Evolutionary conservation across 345 rosid species (phyloP), one percentile per base, ranked within the genome.

Genomic region (Linum tenue): DNA sequence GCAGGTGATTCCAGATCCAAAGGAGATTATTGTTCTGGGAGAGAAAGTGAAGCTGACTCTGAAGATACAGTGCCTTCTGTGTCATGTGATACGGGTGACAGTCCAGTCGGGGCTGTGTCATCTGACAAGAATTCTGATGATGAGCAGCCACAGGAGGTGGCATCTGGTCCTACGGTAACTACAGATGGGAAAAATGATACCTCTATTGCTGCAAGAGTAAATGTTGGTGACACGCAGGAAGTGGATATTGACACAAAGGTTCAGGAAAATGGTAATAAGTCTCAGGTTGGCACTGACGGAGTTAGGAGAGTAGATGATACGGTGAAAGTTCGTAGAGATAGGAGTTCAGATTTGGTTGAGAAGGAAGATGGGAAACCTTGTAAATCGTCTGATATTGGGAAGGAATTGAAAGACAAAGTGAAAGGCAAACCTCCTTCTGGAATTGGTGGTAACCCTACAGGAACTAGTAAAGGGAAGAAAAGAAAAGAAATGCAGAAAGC

Each of bases 21-120:
- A 69, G 69, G 64, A 55, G 88, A 76, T 60, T 75, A 70, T 64
- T 71, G 71, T 72, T 81, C 68, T 42, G 69, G 51, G 44, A 71
- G 61, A 60, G 70, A 59, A 64, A 74, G 38, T 71, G 85, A 77
- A 74, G 70, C 69, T 69, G 80, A 77, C 39, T 68, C 59, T 72
- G 87, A 79, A 63, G 97, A 80, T 69, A 9, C 48, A 40, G 82
- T 83, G 75, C 80, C 77, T 59, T 75, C 76, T 60, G 56, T 81
- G 56, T 78, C 71, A 17, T 70, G 70, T 67, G 72, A 74, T 55
- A 75, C 38, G 51, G 79, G 74, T 59, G 69, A 73, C 63, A 75
- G 71, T 67, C 69, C 71, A 56, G 74, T 77, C 64, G 75, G 70
- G 11, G 71, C 63, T 68, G 66, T 72, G n/a, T 71, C 82, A 75